Conservation (phyloP, 352 stramenopile genomes). For the Pythium folliculosum region DNA sequence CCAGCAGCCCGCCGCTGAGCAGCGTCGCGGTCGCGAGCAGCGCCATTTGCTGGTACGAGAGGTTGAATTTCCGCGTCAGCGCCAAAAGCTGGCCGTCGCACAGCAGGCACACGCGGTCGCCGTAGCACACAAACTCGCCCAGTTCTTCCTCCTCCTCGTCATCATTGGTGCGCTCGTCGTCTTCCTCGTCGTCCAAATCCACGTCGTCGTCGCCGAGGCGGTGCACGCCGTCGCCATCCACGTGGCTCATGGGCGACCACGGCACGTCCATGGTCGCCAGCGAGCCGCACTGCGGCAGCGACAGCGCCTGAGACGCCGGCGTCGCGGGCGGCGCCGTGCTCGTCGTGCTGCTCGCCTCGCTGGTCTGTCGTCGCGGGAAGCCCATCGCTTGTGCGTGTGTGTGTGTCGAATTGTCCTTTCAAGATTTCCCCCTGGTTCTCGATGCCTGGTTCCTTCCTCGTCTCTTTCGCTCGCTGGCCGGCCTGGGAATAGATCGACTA, state of each 20-base stretch:
- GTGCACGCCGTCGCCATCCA: constrained; percentile 3
- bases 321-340: constrained; percentile 15
- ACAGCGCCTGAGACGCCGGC: background rate
- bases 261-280: constrained; percentile 24
- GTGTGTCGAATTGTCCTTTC: background rate
- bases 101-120: constrained; percentile 68
- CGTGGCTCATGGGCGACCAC: constrained; percentile 22
- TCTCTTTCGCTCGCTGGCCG: no score
- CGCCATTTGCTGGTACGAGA: constrained; percentile 78
- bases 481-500: no score
- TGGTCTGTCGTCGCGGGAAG: constrained; percentile 15
- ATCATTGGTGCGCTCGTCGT: constrained; percentile 16
- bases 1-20: constrained; percentile 56
- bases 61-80: constrained; percentile 70
- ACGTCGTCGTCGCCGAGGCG: constrained; percentile 18
- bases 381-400: background rate
- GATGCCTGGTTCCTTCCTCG: background rate
- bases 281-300: constrained; percentile 25
- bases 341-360: constrained; percentile 22
- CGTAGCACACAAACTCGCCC: constrained; percentile 73
- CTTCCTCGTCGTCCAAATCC: constrained; percentile 39
- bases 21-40: constrained; percentile 55
- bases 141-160: constrained; percentile 28
- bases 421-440: background rate
- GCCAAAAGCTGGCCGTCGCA: constrained; percentile 74